Percentiles rank a stretch among this genome's conserved stretches.
These are phyloP conservation scores for Metahyphopichia silvanorum DNA, from an alignment of 805 yeast genomes.

Conservation along the genomic window DNA sequence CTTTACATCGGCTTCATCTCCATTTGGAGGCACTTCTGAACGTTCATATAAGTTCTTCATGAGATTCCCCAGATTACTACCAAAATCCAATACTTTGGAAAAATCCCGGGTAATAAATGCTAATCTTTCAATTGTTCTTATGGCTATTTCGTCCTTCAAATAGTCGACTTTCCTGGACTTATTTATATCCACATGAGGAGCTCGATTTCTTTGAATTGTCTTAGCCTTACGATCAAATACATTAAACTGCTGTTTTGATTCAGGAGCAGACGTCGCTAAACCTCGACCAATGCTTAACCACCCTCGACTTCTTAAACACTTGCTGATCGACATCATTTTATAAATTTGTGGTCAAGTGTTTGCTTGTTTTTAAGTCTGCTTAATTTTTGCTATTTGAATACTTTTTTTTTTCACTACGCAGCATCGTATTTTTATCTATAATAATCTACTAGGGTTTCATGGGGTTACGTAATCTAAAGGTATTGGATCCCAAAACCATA, in stretches of 20 bases:
- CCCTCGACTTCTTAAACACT: too few relatives aligned
- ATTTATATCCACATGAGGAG: constrained; percentile 28
- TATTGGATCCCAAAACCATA: too few relatives aligned
- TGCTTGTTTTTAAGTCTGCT: too few relatives aligned
- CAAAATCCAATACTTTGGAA: constrained; percentile 62
- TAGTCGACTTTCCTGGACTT: constrained; percentile 61
- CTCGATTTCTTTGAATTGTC: constrained; percentile 53
- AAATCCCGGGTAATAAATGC: constrained; percentile 69
- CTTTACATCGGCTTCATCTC: constrained; percentile 33
- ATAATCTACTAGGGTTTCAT: too few relatives aligned
- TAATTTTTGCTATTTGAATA: too few relatives aligned
- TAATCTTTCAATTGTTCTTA: constrained; percentile 68
- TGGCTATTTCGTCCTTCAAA: constrained; percentile 69
- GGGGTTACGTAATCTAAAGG: too few relatives aligned
- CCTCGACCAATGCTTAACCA: too few relatives aligned
- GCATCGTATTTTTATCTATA: too few relatives aligned
- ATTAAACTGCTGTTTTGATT: constrained; percentile 26
- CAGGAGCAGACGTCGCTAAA: constrained; percentile 15
- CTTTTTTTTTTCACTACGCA: too few relatives aligned
- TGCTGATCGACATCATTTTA: too few relatives aligned
- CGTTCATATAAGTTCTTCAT: constrained; percentile 37
- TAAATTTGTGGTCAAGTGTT: too few relatives aligned
- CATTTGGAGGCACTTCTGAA: constrained; percentile 18
- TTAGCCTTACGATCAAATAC: constrained; percentile 64
- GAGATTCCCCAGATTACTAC: constrained; percentile 68